Conservation (phyloP, 2,329 filamentous ascomycete genomes). For the Sarocladium kiliense region DNA sequence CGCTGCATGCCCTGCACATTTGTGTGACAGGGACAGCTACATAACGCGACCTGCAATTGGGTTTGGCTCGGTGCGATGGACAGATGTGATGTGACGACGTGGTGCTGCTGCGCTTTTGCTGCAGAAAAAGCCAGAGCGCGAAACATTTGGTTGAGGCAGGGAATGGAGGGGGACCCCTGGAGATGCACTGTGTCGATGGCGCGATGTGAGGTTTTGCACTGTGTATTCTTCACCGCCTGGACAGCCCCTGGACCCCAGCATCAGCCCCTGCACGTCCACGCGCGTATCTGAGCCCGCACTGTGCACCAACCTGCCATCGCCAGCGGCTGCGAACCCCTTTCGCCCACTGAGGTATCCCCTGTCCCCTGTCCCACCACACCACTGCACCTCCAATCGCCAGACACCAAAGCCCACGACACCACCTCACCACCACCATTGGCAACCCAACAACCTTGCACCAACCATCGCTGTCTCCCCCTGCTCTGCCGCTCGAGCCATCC, state of each 20-base stretch:
- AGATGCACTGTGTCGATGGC: not conserved
- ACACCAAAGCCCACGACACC: not conserved
- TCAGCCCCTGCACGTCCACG: not conserved
- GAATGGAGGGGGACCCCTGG: not conserved
- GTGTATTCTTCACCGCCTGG: not conserved
- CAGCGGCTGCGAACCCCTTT: not conserved
- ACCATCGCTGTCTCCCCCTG: not conserved
- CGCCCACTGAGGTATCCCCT: not conserved
- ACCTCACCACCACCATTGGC: not conserved
- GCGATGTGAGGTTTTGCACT: not conserved
- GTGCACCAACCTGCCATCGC: not conserved
- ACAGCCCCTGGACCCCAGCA: not conserved
- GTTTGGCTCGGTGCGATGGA: not conserved
- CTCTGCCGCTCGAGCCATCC: slow-evolving; percentile 3
- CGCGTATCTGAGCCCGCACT: slow-evolving; percentile 7
- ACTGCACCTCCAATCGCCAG: not conserved
- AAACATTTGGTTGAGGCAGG: not conserved
- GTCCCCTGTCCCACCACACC: slow-evolving; percentile 1
- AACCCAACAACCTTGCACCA: not conserved
- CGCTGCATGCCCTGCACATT: not conserved
- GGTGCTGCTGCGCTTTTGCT: not conserved
- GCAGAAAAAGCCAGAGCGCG: not conserved
- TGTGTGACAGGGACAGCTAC: not conserved
- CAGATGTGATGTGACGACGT: not conserved
- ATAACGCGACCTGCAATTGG: not conserved